These are phyloP conservation scores for Luvunga scandens DNA, from an alignment of 345 rosid species.

Conservation along the genomic window DNA sequence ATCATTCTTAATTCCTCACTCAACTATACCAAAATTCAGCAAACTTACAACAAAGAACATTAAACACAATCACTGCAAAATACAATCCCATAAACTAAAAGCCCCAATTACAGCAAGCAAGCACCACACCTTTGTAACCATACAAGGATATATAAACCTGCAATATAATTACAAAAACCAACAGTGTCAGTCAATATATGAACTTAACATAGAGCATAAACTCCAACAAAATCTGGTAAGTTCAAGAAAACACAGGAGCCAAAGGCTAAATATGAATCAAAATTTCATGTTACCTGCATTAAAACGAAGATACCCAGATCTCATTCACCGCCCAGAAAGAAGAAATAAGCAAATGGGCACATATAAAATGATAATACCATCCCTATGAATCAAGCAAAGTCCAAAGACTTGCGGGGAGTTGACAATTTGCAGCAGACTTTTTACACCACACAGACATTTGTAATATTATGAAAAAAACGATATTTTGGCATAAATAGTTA, in stretches of 20 bases:
- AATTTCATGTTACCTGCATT: constrained; percentile 1
- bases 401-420: background rate
- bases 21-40: constrained; percentile 12
- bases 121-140: background rate
- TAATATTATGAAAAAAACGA: no score
- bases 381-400: background rate
- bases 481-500: no score
- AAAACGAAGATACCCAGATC: constrained; percentile 23
- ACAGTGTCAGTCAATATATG: background rate
- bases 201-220: background rate
- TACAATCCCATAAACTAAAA: background rate
- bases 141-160: constrained; percentile 20
- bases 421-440: background rate
- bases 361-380: background rate
- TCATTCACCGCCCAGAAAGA: background rate
- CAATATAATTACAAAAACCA: constrained; percentile 17
- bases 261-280: constrained; percentile 7
- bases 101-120: constrained; percentile 9
- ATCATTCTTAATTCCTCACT: constrained; percentile 25
- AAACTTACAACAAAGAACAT: constrained; percentile 7
- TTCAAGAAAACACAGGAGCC: constrained; percentile 7
- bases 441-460: background rate
- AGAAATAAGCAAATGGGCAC: background rate
- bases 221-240: background rate
- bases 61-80: background rate